Conservation (phyloP, 352 stramenopile species). For the Pythium myriotylum region DNA sequence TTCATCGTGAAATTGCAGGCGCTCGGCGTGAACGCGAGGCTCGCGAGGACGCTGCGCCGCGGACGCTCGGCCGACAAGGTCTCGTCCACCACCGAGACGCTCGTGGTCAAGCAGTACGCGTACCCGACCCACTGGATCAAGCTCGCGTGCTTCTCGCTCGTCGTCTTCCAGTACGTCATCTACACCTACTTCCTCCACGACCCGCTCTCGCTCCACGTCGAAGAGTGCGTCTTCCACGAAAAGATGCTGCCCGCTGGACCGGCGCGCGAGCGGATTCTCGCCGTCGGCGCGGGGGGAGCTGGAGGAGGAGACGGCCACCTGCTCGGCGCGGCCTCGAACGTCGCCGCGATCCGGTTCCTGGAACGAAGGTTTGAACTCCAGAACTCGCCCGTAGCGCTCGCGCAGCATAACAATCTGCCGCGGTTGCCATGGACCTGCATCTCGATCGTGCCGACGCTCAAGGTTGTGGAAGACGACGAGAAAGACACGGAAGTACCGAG, state of each 20-base stretch:
- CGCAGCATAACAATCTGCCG: conserved; percentile 38
- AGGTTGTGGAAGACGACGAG: conserved; percentile 8
- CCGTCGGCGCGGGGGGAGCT: conserved; percentile 30
- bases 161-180: conserved; percentile 49
- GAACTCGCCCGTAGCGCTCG: conserved; percentile 27
- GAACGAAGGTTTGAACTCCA: conserved; percentile 73
- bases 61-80: conserved; percentile 16
- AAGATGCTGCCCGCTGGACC: conserved; percentile 36
- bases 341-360: conserved; percentile 43
- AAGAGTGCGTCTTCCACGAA: conserved; percentile 72
- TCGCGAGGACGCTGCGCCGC: conserved; percentile 25
- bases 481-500: conserved; percentile 21
- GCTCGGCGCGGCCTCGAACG: conserved; percentile 21
- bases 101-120: conserved; percentile 59
- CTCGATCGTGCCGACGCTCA: conserved; percentile 46
- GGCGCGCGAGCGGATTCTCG: conserved; percentile 28
- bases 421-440: conserved; percentile 65
- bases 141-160: conserved; percentile 50
- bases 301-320: conserved; percentile 1
- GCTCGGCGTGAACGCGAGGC: conserved; percentile 20
- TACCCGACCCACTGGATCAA: conserved; percentile 74
- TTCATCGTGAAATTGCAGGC: conserved; percentile 27
- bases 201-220: conserved; percentile 53
- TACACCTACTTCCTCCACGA: conserved; percentile 53
- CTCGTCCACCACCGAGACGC: conserved; percentile 21